Conservation (phyloP, 192 early-diverging fungal species). For the Coemansia umbellata region DNA sequence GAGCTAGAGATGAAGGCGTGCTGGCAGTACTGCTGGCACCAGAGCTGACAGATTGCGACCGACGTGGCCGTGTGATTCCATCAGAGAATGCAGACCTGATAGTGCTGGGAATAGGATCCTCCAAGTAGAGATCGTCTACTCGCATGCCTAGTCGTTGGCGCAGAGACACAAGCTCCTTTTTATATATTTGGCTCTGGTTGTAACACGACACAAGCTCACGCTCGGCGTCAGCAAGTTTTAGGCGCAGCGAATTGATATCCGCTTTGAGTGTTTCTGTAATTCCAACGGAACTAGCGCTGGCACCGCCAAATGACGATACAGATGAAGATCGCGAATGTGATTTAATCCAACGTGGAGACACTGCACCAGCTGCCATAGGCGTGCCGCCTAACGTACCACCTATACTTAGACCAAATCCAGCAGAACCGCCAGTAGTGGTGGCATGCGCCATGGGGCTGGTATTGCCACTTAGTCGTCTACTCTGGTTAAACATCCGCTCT, state of each 20-base stretch:
- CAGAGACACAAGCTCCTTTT: conserved; percentile 52
- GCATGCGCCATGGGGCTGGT: conserved; percentile 54
- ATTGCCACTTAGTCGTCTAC: conserved; percentile 67
- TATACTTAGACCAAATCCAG: not conserved
- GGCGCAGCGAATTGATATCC: conserved; percentile 50
- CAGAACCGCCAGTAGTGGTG: conserved; percentile 1
- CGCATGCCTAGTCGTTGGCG: conserved; percentile 51
- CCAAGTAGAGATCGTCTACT: conserved; percentile 48
- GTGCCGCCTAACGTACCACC: not conserved
- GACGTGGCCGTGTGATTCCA: conserved; percentile 29
- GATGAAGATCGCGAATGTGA: conserved; percentile 50
- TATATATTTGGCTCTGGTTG: conserved; percentile 54
- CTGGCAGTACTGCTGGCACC: conserved; percentile 39
- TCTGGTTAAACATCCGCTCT: conserved; percentile 85
- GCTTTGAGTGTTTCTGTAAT: conserved; percentile 53
- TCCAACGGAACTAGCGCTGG: conserved; percentile 34
- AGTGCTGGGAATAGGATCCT: conserved; percentile 47
- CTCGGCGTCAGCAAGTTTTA: conserved; percentile 48
- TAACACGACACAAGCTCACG: conserved; percentile 51
- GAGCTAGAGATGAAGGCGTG: conserved; percentile 30
- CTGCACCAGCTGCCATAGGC: conserved; percentile 18
- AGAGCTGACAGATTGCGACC: conserved; percentile 51
- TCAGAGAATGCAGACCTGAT: conserved; percentile 22
- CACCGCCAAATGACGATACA: conserved; percentile 47
- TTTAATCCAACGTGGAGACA: conserved; percentile 40